Base-by-base conservation (phyloP, 1,284 basidiomycete species). In the Caloboletus firmus region DNA sequence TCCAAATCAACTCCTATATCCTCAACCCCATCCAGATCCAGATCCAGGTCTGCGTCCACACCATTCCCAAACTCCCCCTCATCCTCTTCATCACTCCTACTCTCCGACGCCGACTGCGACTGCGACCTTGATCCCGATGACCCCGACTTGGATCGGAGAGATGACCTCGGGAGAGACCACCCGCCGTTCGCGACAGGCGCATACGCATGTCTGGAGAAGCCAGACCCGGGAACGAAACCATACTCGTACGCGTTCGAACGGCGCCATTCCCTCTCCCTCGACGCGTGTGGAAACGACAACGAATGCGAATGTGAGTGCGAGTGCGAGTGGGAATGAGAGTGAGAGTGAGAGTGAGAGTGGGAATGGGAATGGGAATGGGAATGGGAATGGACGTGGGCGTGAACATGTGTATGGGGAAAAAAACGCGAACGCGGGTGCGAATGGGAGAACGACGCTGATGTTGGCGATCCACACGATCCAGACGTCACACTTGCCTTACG, bases 101-200 rank as follows among this genome's bases (percentile, higher is more conserved):
- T 72, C 64, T 70, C 69, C 49, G 71, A 72, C 12, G 64, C 60
- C 31, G 75, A 74, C 50, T 70, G 63, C 34, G 77, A 71, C 54
- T 65, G 66, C 36, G 76, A 71, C 49, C 67, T 65, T 36, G 76
- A 65, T 13, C 48, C 37, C 4, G 64, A 71, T 47, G 69, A 64
- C 46, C 73, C 66, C 36, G 65, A 71, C 28, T 60, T 64, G 31
- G 76, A 78, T 41, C 81, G 74, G 44, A 82, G 49, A 0, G 79
- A 82, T 22, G 81, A 82, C 40, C 74, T 74, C 6, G 80, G 78
- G 40, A 81, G 71, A 12, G 79, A 79, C 79, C 80, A 82, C n/a
- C 74, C 76, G 13, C 66, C 65, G 12, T 65, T 65, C 30, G 67
- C 67, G 20, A 15, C 13, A 8, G 69, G 63, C 39, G 65, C n/a